Evolutionary conservation across 345 rosid genomes (phyloP), one percentile per base, ranked within the genome.

Genomic region (Salix suchowensis): DNA sequence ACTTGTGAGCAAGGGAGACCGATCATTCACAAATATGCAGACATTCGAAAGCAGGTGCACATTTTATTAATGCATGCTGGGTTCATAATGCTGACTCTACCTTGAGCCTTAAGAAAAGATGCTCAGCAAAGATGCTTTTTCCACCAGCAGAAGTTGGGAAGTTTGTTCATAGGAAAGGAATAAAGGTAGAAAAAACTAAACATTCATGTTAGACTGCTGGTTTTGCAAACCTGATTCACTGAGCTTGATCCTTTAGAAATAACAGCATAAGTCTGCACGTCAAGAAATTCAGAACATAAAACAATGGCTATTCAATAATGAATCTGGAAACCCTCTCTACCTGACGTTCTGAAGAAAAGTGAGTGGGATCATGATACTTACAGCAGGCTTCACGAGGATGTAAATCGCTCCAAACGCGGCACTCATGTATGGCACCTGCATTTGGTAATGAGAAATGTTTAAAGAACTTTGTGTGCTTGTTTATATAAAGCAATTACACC

Each of bases 331-430:
- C 39, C n/a, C 36, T 64, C 14, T 32, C 19, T 55, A 23, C 24
- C 28, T 55, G 62, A 65, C 9, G 11, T 11, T 60, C 26, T 14
- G 68, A 73, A 28, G 36, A 73, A 61, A 73, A 2, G 52, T 21
- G 68, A 24, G 23, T 13, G 21, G 26, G 6, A 14, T 48, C 48
- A 36, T 48, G 16, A 7, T 42, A 72, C 86, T 76, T 81, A 86
- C 91, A 28, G 88, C 74, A 21, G 91, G 91, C 61, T 80, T 84
- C 62, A 85, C 85, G 18, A 88, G 84, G 40, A 87, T 65, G 24
- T 86, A 81, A 77, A 88, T 82, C 39, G 83, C 89, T 75, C 88
- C 89, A 54, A 88, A 88, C 4, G 91, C 81, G 65, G 91, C 89
- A 75, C 87, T 72, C 44, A 86, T 37, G 79, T 85, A 88, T 7